These are phyloP conservation scores for Aureobasidium lini DNA, from an alignment of 2,329 filamentous ascomycete species.

Conservation along the genomic window DNA sequence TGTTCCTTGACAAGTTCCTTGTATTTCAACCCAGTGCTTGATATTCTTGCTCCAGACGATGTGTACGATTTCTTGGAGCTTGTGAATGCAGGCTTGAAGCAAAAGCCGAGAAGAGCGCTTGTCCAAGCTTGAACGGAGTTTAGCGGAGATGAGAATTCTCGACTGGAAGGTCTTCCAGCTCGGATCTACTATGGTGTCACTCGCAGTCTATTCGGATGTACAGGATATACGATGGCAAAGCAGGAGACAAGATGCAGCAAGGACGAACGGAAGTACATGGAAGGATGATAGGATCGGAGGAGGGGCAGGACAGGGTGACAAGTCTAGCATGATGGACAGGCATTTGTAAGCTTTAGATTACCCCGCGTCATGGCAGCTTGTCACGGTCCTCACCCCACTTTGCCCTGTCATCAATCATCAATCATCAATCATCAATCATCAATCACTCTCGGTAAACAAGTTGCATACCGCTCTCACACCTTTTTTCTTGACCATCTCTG, in stretches of 20 bases:
- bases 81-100: too few species aligned
- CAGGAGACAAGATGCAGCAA: background rate
- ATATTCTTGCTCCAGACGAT: background rate
- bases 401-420: background rate
- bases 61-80: background rate
- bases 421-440: too few species aligned
- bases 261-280: background rate
- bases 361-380: background rate
- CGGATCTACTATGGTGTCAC: too few species aligned
- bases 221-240: too few species aligned
- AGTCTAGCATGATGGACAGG: background rate
- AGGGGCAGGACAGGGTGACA: background rate
- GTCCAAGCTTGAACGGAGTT: too few species aligned
- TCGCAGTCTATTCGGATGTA: too few species aligned
- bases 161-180: too few species aligned
- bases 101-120: too few species aligned
- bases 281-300: background rate
- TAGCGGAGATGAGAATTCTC: too few species aligned
- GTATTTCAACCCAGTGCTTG: background rate
- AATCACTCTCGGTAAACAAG: background rate
- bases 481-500: background rate
- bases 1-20: background rate
- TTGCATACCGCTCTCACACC: background rate
- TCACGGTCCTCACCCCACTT: background rate
- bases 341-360: constrained; percentile 10